Percentiles rank a stretch among this genome's conserved stretches.
Conservation (phyloP, 2,329 filamentous ascomycete species). For the Penicillium sp. region DNA sequence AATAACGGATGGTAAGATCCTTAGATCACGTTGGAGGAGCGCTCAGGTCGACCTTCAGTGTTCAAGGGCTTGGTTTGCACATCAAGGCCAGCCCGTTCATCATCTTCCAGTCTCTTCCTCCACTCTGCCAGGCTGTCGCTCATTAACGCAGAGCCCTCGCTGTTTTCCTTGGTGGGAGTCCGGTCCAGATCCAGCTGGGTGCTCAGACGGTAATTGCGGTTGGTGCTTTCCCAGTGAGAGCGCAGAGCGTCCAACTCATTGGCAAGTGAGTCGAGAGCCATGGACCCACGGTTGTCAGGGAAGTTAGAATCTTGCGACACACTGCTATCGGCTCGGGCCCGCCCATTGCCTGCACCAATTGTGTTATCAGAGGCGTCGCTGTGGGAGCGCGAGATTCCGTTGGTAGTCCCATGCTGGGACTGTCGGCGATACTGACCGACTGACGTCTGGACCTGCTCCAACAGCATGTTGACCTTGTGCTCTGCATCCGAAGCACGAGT, state of each 20-base stretch:
- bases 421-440: constrained; percentile 92
- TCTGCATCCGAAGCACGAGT: constrained; percentile 84
- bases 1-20: constrained; percentile 9
- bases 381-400: constrained; percentile 49
- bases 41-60: constrained; percentile 18
- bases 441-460: constrained; percentile 90
- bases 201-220: constrained; percentile 88
- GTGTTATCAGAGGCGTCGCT: constrained; percentile 54
- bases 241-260: constrained; percentile 87
- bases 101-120: constrained; percentile 70
- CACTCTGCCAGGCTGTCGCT: constrained; percentile 74
- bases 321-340: constrained; percentile 42
- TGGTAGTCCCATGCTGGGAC: constrained; percentile 47
- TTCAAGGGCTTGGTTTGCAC: constrained; percentile 28
- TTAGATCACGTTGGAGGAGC: constrained; percentile 38
- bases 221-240: constrained; percentile 91
- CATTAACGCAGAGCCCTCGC: constrained; percentile 43
- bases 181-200: constrained; percentile 83
- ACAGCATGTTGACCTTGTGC: constrained; percentile 82
- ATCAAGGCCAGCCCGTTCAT: constrained; percentile 41
- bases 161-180: constrained; percentile 46
- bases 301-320: constrained; percentile 43
- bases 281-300: constrained; percentile 56
- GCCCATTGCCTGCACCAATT: constrained; percentile 28
- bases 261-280: constrained; percentile 84